These are phyloP conservation scores for Cladosporium phlei DNA, from an alignment of 2,329 filamentous ascomycete species.

Conservation along the genomic window DNA sequence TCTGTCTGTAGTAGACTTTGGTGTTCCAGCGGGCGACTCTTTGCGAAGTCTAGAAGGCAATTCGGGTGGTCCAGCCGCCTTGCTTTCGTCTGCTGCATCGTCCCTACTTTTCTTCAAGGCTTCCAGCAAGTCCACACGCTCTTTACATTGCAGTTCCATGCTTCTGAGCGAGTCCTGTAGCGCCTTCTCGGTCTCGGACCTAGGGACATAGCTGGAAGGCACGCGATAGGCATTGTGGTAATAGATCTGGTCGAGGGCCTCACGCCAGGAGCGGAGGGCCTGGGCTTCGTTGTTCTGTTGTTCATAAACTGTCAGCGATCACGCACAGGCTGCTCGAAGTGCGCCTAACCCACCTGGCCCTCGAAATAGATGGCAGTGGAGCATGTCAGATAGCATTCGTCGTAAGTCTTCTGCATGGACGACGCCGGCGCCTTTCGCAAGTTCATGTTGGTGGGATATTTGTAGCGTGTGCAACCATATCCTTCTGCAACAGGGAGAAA, in stretches of 20 bases:
- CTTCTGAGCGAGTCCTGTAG: constrained; percentile 75
- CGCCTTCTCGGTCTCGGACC: constrained; percentile 77
- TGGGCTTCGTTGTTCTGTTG: constrained; percentile 81
- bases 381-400: constrained; percentile 90
- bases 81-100: constrained; percentile 44
- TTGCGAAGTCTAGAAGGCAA: constrained; percentile 13
- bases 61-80: constrained; percentile 15
- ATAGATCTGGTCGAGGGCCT: constrained; percentile 81
- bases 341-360: constrained; percentile 60
- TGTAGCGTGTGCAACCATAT: background rate
- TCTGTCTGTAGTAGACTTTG: constrained; percentile 18
- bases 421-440: constrained; percentile 57
- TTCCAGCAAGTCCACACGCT: constrained; percentile 82
- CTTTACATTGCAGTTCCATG: constrained; percentile 87
- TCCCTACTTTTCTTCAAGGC: constrained; percentile 65
- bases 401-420: constrained; percentile 92
- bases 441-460: constrained; percentile 8
- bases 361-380: constrained; percentile 97
- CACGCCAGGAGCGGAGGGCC: constrained; percentile 84
- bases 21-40: constrained; percentile 9
- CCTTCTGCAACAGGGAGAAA: background rate
- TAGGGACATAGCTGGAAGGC: constrained; percentile 63
- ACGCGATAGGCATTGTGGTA: constrained; percentile 76
- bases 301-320: constrained; percentile 30
- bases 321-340: constrained; percentile 1